These are phyloP conservation scores for Paecilomyces fulvus DNA, from an alignment of 2,329 filamentous ascomycete genomes.

Conservation along the genomic window DNA sequence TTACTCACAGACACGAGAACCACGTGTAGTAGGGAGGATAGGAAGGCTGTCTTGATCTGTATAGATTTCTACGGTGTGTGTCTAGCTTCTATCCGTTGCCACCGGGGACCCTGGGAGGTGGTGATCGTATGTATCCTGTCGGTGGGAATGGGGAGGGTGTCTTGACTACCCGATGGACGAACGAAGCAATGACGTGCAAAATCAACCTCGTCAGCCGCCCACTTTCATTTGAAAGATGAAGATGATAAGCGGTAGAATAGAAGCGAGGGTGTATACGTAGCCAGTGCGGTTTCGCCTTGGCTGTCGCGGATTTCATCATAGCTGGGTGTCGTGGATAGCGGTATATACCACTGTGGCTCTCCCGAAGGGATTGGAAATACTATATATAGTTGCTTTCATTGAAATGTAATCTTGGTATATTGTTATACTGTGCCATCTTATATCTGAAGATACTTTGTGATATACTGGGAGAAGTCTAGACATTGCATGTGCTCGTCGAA, in stretches of 20 bases:
- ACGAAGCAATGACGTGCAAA: background rate
- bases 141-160: background rate
- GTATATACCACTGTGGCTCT: background rate
- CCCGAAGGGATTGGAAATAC: background rate
- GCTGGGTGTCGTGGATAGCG: background rate
- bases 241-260: background rate
- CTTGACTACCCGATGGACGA: background rate
- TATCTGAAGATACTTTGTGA: background rate
- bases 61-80: background rate
- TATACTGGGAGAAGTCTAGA: background rate
- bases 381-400: background rate
- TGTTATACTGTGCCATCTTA: background rate
- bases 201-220: background rate
- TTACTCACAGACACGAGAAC: background rate
- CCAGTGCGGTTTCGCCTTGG: background rate
- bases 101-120: background rate
- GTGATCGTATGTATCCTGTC: background rate
- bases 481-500: background rate
- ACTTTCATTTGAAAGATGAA: background rate
- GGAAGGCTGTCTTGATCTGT: background rate
- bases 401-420: background rate
- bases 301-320: background rate
- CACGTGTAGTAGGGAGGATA: background rate
- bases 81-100: background rate
- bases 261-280: constrained; percentile 6